Conservation (phyloP, 768 basidiomycete genomes). For the Hericium erinaceus region DNA sequence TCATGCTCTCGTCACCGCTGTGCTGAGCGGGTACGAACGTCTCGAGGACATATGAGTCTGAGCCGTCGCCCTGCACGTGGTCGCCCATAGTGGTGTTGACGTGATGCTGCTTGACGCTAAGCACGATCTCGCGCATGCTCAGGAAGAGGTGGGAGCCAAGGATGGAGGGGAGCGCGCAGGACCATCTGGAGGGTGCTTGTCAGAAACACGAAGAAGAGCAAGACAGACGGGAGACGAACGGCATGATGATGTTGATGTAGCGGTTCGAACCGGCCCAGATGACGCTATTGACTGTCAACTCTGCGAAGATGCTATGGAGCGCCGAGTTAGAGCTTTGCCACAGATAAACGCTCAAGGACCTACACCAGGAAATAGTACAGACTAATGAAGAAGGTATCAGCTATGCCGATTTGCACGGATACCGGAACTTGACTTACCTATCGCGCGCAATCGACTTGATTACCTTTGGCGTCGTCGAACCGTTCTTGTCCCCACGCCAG, state of each 20-base stretch:
- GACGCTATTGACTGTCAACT: not conserved
- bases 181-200: not conserved
- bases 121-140: slow-evolving; percentile 1
- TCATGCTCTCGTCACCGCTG: not conserved
- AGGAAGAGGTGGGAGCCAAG: slow-evolving; percentile 1
- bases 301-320: not conserved
- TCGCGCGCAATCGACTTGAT: not conserved
- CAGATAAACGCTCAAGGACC: not conserved
- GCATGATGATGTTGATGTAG: slow-evolving; percentile 2
- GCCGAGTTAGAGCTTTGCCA: not conserved
- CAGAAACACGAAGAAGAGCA: not conserved
- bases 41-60: not conserved
- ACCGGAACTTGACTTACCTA: not conserved
- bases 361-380: not conserved
- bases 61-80: not conserved
- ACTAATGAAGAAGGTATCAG: not conserved
- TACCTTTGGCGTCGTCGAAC: not conserved
- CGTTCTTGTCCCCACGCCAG: not conserved
- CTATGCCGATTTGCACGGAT: not conserved
- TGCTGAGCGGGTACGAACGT: not conserved
- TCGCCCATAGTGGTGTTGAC: not conserved
- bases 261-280: not conserved
- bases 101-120: not conserved
- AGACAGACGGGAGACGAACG: not conserved
- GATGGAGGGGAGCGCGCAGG: slow-evolving; percentile 1